These are phyloP conservation scores for Ceratocystis cubensis DNA, from an alignment of 2,329 filamentous ascomycete species.

Conservation along the genomic window DNA sequence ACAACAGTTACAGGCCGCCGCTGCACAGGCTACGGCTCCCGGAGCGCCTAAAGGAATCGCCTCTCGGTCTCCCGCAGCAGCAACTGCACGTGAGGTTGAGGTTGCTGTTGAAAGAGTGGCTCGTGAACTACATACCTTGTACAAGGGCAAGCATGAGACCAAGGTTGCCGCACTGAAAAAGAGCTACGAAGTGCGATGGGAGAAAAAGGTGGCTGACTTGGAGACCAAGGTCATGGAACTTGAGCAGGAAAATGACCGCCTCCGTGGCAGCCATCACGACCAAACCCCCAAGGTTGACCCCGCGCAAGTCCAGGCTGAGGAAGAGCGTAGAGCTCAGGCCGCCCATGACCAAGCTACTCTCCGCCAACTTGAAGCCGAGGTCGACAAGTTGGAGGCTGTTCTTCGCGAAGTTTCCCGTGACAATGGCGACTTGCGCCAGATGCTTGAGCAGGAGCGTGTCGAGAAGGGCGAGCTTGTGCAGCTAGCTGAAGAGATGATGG, in stretches of 20 bases:
- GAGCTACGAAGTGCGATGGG: constrained; percentile 74
- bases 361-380: constrained; percentile 57
- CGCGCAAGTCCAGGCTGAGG: constrained; percentile 32
- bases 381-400: constrained; percentile 63
- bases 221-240: constrained; percentile 59
- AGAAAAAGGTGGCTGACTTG: constrained; percentile 73
- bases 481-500: constrained; percentile 73
- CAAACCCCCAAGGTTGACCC: constrained; percentile 31
- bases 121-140: constrained; percentile 81
- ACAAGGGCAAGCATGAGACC: constrained; percentile 94
- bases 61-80: constrained; percentile 31
- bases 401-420: constrained; percentile 57
- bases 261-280: constrained; percentile 41
- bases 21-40: constrained; percentile 26
- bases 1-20: constrained; percentile 27
- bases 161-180: constrained; percentile 86
- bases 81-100: constrained; percentile 55
- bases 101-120: constrained; percentile 80
- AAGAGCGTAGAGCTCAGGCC: constrained; percentile 51
- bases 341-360: constrained; percentile 43
- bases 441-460: constrained; percentile 61
- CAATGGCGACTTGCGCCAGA: constrained; percentile 49
- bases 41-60: constrained; percentile 22
- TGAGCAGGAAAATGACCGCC: constrained; percentile 59
- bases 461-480: constrained; percentile 76